These are phyloP conservation scores for Fusarium denticulatum DNA, from an alignment of 2,329 filamentous ascomycete genomes.

Conservation along the genomic window DNA sequence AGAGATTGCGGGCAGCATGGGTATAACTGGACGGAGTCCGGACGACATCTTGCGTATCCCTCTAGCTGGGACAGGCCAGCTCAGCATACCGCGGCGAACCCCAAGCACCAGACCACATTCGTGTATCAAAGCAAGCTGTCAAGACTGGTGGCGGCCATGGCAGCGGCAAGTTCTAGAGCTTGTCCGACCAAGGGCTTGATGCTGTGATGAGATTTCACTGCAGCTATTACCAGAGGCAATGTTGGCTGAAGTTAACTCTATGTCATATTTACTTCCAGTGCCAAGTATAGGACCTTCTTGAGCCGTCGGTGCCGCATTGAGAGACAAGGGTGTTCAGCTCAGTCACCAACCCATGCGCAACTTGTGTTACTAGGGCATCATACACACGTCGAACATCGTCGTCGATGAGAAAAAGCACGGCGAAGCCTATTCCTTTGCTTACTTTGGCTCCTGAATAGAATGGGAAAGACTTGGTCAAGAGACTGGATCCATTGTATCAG, in stretches of 20 bases:
- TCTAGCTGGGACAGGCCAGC: neutral
- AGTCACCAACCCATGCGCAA: neutral
- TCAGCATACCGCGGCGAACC: neutral
- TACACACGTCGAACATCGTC: neutral
- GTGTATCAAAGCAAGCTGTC: neutral
- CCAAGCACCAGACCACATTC: neutral
- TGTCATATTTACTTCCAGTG: neutral
- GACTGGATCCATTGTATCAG: neutral
- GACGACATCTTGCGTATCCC: neutral
- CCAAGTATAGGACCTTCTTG: neutral
- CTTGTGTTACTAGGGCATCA: neutral
- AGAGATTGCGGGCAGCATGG: slow-evolving; percentile 9
- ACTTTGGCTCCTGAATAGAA: neutral
- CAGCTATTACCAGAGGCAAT: neutral
- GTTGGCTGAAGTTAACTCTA: neutral
- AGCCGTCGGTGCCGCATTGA: neutral
- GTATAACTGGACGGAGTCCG: slow-evolving; percentile 16
- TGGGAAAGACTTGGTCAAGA: neutral
- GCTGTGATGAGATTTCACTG: neutral
- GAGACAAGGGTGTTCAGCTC: neutral
- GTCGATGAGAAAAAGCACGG: neutral
- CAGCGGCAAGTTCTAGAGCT: neutral
- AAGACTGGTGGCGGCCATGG: neutral
- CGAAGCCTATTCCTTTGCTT: neutral
- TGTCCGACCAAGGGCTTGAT: slow-evolving; percentile 4